These are phyloP conservation scores for Trifolium repens DNA, from an alignment of 306 rosid species.

Conservation along the genomic window DNA sequence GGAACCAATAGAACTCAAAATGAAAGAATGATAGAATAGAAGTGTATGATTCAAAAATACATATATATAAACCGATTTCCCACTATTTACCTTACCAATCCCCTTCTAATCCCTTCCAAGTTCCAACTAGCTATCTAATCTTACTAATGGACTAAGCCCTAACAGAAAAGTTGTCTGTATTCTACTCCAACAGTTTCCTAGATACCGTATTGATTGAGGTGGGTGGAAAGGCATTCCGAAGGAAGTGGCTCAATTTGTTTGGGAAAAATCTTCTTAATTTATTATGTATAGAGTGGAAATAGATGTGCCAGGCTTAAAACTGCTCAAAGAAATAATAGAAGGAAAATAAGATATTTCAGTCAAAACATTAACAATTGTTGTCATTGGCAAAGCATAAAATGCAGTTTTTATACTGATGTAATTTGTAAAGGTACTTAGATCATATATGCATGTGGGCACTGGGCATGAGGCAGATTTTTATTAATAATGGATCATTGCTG, in stretches of 20 bases:
- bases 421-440: neutral
- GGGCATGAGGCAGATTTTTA: slow-evolving; percentile 12
- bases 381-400: neutral
- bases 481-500: slow-evolving; percentile 9
- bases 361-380: neutral
- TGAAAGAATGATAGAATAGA: neutral
- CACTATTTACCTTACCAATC: neutral
- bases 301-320: neutral
- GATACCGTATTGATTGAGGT: neutral
- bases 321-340: slow-evolving; percentile 1
- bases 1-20: neutral
- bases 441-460: slow-evolving; percentile 1
- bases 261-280: neutral
- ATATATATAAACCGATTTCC: neutral
- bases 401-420: neutral
- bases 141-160: slow-evolving; percentile 10
- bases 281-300: slow-evolving; percentile 16
- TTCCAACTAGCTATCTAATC: neutral
- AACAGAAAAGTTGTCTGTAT: neutral
- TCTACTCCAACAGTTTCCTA: slow-evolving; percentile 23
- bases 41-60: neutral
- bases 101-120: neutral
- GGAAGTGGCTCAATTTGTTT: slow-evolving; percentile 1
- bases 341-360: neutral
- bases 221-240: slow-evolving; percentile 14